Conservation (phyloP, 202 grass and related monocot species). For the Panicum virgatum region DNA sequence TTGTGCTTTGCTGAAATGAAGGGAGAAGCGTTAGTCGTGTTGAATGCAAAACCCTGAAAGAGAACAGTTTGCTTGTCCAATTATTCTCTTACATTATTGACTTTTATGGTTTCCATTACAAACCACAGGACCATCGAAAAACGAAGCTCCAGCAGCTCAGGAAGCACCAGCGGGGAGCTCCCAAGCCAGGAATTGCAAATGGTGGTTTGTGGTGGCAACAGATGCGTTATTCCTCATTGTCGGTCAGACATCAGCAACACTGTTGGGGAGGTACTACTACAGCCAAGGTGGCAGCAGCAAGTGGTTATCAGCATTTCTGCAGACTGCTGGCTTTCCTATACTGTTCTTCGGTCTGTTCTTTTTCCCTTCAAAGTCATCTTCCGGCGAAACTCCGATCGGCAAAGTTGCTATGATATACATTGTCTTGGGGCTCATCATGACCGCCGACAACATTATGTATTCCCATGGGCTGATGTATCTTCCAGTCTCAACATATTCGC, state of each 20-base stretch:
- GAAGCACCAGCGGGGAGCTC: constrained; percentile 15
- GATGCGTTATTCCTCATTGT: constrained; percentile 51
- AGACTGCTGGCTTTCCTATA: constrained; percentile 55
- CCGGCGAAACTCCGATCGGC: constrained; percentile 7
- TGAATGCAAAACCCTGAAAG: not conserved
- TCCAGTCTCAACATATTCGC: constrained; percentile 71
- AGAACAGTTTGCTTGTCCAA: not conserved
- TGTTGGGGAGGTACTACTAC: constrained; percentile 73
- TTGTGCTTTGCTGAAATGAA: not conserved
- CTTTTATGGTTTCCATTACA: not conserved
- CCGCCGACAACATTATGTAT: constrained; percentile 82
- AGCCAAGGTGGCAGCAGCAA: constrained; percentile 65
- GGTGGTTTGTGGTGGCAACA: constrained; percentile 50
- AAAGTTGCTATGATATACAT: constrained; percentile 59
- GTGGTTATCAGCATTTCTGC: constrained; percentile 62
- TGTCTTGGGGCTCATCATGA: constrained; percentile 66
- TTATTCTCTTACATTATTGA: not conserved
- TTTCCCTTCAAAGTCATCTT: constrained; percentile 23
- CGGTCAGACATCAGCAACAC: constrained; percentile 50
- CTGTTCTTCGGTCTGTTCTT: constrained; percentile 52
- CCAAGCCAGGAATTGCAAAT: constrained; percentile 20
- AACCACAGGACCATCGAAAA: constrained; percentile 35
- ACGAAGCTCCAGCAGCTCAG: constrained; percentile 26
- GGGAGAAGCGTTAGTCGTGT: not conserved
- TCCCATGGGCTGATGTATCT: constrained; percentile 69